phyloP scores from a whole-genome alignment of 2,329 filamentous ascomycete species.

The Escovopsis weberi region DNA sequence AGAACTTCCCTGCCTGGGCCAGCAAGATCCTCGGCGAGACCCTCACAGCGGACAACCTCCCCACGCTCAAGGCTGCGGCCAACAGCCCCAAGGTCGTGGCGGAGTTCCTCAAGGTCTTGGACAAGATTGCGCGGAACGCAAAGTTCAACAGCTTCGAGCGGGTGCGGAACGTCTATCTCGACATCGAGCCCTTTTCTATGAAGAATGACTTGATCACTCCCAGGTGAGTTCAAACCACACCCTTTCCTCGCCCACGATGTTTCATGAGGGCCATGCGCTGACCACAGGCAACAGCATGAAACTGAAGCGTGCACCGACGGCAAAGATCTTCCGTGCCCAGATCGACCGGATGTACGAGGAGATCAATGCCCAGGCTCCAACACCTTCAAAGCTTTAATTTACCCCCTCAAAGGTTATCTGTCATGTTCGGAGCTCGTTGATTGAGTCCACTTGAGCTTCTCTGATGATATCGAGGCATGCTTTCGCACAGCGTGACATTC shows the following conservation, averaged over 20 bases:
- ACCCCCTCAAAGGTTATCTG: background rate
- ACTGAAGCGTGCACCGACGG: conserved; percentile 43
- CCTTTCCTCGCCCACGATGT: background rate
- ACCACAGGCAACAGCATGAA: conserved; percentile 31
- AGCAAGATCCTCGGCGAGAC: conserved; percentile 57
- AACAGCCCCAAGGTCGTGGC: conserved; percentile 55
- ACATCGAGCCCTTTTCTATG: conserved; percentile 80
- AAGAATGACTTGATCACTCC: conserved; percentile 84
- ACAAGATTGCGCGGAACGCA: conserved; percentile 62
- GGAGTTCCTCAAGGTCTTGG: conserved; percentile 65
- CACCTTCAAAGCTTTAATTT: conserved; percentile 27
- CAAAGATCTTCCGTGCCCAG: conserved; percentile 35
- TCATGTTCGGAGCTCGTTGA: too few relatives aligned
- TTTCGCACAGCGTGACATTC: too few relatives aligned
- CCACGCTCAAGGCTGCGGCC: conserved; percentile 51
- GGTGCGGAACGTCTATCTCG: conserved; percentile 58
- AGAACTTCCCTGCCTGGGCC: conserved; percentile 68
- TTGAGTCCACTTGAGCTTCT: background rate
- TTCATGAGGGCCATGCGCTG: conserved; percentile 4
- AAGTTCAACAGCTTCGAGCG: conserved; percentile 90
- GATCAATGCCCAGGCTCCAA: conserved; percentile 24
- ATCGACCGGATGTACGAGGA: conserved; percentile 44
- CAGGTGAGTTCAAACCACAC: conserved; percentile 47
- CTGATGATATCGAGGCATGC: background rate
- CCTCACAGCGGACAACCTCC: conserved; percentile 49